phyloP scores from a whole-genome alignment of 306 rosid genomes.

The Casuarina equisetifolia region DNA sequence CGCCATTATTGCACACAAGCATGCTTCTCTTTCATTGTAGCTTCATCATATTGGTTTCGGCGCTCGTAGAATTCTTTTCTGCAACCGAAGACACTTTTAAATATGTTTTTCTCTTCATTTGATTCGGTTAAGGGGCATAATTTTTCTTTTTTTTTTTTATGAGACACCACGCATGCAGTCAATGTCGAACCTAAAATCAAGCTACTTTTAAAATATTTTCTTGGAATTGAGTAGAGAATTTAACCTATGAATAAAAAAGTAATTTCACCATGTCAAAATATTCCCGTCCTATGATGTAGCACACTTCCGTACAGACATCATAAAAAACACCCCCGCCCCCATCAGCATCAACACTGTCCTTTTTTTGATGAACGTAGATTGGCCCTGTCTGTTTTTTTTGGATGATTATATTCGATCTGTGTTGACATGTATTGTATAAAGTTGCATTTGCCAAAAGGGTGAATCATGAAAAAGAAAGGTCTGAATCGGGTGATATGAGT shows the following conservation, averaged over 20 bases:
- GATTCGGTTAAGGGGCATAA: neutral
- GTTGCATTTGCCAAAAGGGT: neutral
- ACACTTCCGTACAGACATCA: too few species aligned
- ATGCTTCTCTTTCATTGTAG: neutral
- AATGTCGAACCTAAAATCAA: neutral
- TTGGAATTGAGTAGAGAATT: neutral
- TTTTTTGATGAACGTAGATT: too few species aligned
- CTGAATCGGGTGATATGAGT: neutral
- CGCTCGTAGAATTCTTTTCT: neutral
- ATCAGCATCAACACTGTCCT: too few species aligned
- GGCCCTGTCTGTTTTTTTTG: too few species aligned
- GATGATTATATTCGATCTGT: too few species aligned
- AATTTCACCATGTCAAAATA: too few species aligned
- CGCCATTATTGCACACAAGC: conserved; percentile 13
- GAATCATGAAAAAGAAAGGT: neutral
- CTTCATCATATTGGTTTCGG: neutral
- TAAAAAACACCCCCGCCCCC: too few species aligned
- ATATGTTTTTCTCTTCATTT: neutral
- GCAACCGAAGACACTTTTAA: neutral
- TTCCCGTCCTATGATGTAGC: too few species aligned
- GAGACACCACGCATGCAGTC: too few species aligned
- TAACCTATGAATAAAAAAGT: neutral
- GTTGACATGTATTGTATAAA: neutral
- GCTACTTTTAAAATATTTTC: neutral
- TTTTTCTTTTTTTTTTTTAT: too few species aligned